phyloP scores from a whole-genome alignment of 2,329 filamentous ascomycete species.

The Monosporascus sp. region DNA sequence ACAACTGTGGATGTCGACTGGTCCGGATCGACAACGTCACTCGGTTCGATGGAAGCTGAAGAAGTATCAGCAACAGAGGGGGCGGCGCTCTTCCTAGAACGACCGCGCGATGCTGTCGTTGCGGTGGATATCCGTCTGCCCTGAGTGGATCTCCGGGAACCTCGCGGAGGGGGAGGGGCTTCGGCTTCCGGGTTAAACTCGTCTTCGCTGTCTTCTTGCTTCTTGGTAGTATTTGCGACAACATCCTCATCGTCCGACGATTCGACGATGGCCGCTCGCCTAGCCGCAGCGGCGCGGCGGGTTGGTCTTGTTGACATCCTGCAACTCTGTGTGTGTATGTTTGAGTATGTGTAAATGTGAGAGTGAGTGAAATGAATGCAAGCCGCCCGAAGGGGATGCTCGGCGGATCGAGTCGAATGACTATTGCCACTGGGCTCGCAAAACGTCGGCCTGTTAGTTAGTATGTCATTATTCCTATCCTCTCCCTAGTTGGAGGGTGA shows the following conservation, averaged over 20 bases:
- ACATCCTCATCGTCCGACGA: conserved; percentile 71
- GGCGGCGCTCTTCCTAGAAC: conserved; percentile 36
- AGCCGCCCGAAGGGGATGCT: too few relatives aligned
- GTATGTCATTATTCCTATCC: too few relatives aligned
- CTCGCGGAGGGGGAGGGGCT: conserved; percentile 40
- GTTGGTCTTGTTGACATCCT: conserved; percentile 30
- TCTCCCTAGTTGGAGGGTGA: too few relatives aligned
- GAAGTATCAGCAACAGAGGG: conserved; percentile 18
- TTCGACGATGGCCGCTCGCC: conserved; percentile 70
- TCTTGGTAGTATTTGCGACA: conserved; percentile 44
- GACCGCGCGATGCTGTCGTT: conserved; percentile 29
- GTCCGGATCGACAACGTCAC: conserved; percentile 22
- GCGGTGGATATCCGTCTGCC: conserved; percentile 32
- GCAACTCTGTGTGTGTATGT: too few relatives aligned
- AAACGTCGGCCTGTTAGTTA: too few relatives aligned
- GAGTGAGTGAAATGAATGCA: too few relatives aligned
- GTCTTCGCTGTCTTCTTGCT: conserved; percentile 60
- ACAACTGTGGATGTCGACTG: conserved; percentile 19
- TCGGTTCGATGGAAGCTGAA: background rate
- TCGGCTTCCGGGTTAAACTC: conserved; percentile 72
- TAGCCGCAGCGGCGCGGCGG: conserved; percentile 44
- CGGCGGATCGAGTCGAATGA: too few relatives aligned
- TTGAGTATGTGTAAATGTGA: too few relatives aligned
- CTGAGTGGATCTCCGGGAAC: conserved; percentile 45
- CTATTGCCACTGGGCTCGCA: too few relatives aligned